phyloP scores from a whole-genome alignment of 225 moss, liverwort and hornwort genomes.

The Neckera pumila region DNA sequence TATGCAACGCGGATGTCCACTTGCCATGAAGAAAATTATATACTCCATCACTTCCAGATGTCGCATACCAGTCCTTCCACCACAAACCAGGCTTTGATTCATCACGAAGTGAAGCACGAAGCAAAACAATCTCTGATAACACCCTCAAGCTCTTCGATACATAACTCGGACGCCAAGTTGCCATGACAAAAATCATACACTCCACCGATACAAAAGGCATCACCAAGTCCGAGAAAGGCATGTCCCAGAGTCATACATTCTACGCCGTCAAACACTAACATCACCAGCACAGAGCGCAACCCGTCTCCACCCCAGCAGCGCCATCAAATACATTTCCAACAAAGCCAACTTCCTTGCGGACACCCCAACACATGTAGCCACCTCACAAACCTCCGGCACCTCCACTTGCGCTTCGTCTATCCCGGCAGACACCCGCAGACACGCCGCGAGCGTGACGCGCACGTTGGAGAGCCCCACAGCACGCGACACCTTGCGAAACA shows the following conservation, averaged over 20 bases:
- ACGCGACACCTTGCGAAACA: slow-evolving; percentile 12
- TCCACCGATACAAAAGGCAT: not conserved
- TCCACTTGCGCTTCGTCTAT: slow-evolving; percentile 29
- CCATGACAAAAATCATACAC: not conserved
- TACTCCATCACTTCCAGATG: not conserved
- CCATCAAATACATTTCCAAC: slow-evolving; percentile 23
- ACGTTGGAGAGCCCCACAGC: not conserved
- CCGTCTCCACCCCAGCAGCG: slow-evolving; percentile 14
- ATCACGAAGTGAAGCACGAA: not conserved
- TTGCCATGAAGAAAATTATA: not conserved
- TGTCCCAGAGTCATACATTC: not conserved
- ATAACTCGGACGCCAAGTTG: not conserved
- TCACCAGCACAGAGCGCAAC: not conserved
- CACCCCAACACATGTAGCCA: slow-evolving; percentile 23
- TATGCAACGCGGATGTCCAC: not conserved
- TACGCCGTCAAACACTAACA: not conserved
- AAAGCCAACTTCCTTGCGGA: slow-evolving; percentile 10
- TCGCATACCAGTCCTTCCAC: not conserved
- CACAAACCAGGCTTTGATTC: not conserved
- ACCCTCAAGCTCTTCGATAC: not conserved
- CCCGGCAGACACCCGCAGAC: slow-evolving; percentile 24
- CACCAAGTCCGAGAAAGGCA: not conserved
- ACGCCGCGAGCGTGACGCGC: slow-evolving; percentile 28
- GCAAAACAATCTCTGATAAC: not conserved
- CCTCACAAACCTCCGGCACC: slow-evolving; percentile 20